Evolutionary conservation across 441 rosid species (phyloP).

Genomic region (Populus hybrid): DNA sequence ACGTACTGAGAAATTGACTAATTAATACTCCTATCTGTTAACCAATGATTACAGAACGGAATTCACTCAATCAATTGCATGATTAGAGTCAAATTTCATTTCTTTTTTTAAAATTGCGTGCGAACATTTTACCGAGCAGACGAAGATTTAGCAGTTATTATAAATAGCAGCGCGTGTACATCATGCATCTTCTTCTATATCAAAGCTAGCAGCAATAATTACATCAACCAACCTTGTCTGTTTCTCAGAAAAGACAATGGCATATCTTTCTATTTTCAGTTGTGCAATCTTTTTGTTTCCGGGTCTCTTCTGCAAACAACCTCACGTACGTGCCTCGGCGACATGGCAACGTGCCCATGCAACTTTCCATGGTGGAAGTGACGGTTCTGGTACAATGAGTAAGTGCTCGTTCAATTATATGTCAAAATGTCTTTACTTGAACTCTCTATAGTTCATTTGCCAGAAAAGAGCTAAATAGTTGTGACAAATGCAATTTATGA

Average conservation of each 20-base stretch:
- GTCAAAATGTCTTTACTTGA: not conserved
- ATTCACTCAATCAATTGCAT: not conserved
- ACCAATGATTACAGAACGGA: slow-evolving; percentile 13
- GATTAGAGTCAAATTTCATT: not conserved
- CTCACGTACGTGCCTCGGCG: slow-evolving; percentile 29
- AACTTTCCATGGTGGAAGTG: slow-evolving; percentile 70
- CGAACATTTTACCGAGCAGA: not conserved
- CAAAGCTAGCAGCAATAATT: not conserved
- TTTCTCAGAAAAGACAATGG: slow-evolving; percentile 19
- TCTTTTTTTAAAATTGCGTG: not conserved
- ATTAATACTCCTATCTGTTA: not conserved
- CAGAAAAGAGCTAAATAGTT: too few species aligned
- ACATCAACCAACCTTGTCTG: not conserved
- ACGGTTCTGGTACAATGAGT: slow-evolving; percentile 78
- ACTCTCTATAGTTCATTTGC: too few species aligned
- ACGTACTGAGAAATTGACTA: too few species aligned
- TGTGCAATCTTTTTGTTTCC: slow-evolving; percentile 13
- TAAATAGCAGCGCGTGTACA: slow-evolving; percentile 18
- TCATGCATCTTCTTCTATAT: not conserved
- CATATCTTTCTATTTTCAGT: slow-evolving; percentile 7
- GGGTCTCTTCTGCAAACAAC: slow-evolving; percentile 21
- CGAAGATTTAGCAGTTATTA: slow-evolving; percentile 1
- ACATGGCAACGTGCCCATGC: slow-evolving; percentile 65
- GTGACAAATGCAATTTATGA: not conserved
- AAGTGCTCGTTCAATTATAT: not conserved